Evolutionary conservation across 352 stramenopile species (phyloP).

Genomic region (Pythium oligandrum): DNA sequence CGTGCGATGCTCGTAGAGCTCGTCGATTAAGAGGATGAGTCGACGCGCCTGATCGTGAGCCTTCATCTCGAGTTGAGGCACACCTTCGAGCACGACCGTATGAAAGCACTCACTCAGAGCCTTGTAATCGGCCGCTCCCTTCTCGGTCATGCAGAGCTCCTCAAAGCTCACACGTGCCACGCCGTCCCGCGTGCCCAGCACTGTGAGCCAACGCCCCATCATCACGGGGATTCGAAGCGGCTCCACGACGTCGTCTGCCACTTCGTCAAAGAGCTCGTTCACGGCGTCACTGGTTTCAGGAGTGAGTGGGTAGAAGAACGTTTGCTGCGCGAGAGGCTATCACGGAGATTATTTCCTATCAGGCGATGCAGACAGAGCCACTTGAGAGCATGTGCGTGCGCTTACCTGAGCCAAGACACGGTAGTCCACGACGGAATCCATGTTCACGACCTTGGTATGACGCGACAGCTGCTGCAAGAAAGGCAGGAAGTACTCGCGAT

Average conservation of each 20-base stretch:
- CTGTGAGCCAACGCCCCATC: slow-evolving; percentile 61
- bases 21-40: slow-evolving; percentile 97
- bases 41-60: slow-evolving; percentile 90
- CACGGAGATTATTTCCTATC: not conserved
- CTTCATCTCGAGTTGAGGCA: slow-evolving; percentile 83
- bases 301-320: slow-evolving; percentile 56
- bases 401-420: slow-evolving; percentile 41
- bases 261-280: slow-evolving; percentile 33
- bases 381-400: not conserved
- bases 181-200: slow-evolving; percentile 34
- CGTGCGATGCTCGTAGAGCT: slow-evolving; percentile 92
- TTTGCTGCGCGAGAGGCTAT: slow-evolving; percentile 14
- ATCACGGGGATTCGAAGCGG: slow-evolving; percentile 63
- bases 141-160: slow-evolving; percentile 92
- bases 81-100: slow-evolving; percentile 86
- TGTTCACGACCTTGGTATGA: slow-evolving; percentile 80
- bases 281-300: slow-evolving; percentile 26
- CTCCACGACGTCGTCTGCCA: slow-evolving; percentile 27
- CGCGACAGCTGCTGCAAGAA: slow-evolving; percentile 93
- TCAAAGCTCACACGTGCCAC: slow-evolving; percentile 86
- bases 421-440: slow-evolving; percentile 73
- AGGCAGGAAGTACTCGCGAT: slow-evolving; percentile 96
- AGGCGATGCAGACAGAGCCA: too few relatives aligned
- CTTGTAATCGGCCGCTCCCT: slow-evolving; percentile 95
- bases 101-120: slow-evolving; percentile 90